Base-by-base conservation (phyloP, 2,329 filamentous ascomycete genomes). In the Fusarium musae region DNA sequence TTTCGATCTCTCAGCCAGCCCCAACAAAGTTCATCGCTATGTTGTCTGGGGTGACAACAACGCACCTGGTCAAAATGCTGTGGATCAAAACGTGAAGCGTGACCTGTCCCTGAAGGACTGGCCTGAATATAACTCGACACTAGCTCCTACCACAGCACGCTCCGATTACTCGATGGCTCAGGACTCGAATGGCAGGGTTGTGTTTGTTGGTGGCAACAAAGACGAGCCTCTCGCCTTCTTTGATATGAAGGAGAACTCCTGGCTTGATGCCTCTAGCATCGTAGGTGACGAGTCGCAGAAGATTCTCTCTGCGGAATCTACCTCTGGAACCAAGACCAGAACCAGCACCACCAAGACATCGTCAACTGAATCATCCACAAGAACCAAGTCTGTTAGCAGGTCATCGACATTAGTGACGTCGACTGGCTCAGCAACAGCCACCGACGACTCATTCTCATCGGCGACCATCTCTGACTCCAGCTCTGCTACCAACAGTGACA, bases 81-180 rank as follows among this genome's bases (percentile, higher is more conserved):
- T 80, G 17, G 83, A 87, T 2, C 78, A 87, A 72, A 77, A 75
- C 30, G 57, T 44, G 49, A 78, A 78, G 65, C 77, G 77, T 16
- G 78, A 86, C 21, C 81, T 93, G 36, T 91, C 89, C 2, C 79
- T 91, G 32, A 84, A 83, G 28, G 85, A 91, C 77, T 97, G 94
- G 90, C 95, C 95, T 4, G 78, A 86, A 6, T 98, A 98, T 82
- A 95, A 98, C 82, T 87, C 84, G 59, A 92, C 91, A 2, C 82
- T 91, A 46, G 95, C 93, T 1, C 93, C 95, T 0, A 77, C 69
- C 5, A 85, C 82, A 13, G 89, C 86, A 10, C 88, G 95, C 73
- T 86, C 85, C n/a, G 62, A 50, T 39, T 97, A 90, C 78, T 92
- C 93, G 0, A 80, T 97, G 21, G 93, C 95, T 0, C 88, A 92